Evolutionary conservation across 73 alveolate species (phyloP), one percentile per base, ranked within the genome.

Genomic region (Paramecium bursaria): DNA sequence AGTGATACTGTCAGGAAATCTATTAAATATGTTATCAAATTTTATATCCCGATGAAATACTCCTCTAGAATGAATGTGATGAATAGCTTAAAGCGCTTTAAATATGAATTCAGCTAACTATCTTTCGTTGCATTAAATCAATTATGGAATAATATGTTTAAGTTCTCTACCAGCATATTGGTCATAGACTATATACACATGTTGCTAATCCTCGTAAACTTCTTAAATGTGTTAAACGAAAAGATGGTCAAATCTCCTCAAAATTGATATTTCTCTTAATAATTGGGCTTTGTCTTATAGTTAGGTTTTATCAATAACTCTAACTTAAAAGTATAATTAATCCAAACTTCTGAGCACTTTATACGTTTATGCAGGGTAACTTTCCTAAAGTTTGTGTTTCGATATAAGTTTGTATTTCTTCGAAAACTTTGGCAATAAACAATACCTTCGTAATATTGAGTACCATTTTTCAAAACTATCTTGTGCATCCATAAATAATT

Each of bases 21-120:
- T 61, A 60, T 53, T 53, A 44, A 79, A 79, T 26, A 79, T 79
- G 23, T 52, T 79, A 46, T 79, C 89, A 53, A 79, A 49, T 26
- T 73, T 61, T 4, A 79, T 52, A 79, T 79, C 89, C 46, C 89
- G 51, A 42, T 79, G 89, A 50, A 79, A 61, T n/a, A 54, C 55
- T 3, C 76, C 76, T 53, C 73, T 53, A 2, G 74, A 33, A 55
- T 79, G 89, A 35, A 79, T 79, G 14, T 79, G 89, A 22, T 79
- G 51, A 5, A 79, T 39, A 0, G 85, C 89, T 33, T 49, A 73
- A 50, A 79, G 25, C 21, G 54, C 19, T 21, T 54, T 79, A 61
- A 50, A 79, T n/a, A 79, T 13, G 11, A 35, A 54, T 42, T 79
- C 89, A 1, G 89, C 75, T 11, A 79, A 10, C 15, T 49, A 46